These are phyloP conservation scores for Tolypocladium amazonense DNA, from an alignment of 2,329 filamentous ascomycete species.

Conservation along the genomic window DNA sequence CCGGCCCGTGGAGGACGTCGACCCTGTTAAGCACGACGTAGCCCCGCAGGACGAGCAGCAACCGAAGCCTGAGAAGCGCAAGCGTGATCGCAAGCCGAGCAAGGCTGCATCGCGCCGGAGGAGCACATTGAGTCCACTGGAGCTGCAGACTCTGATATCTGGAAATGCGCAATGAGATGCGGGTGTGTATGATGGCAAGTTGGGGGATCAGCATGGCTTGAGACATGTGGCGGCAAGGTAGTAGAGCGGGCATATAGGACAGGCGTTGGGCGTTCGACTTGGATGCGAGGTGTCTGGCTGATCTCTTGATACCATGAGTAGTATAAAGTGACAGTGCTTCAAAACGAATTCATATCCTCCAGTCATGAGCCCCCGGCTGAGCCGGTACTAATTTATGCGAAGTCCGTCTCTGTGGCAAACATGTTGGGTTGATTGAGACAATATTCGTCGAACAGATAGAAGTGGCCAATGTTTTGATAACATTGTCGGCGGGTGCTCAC, in stretches of 20 bases:
- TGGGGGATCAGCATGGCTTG: not conserved
- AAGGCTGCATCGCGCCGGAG: slow-evolving; percentile 52
- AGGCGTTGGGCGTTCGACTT: not conserved
- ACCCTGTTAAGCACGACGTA: slow-evolving; percentile 24
- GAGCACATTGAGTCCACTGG: slow-evolving; percentile 66
- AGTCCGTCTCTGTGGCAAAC: no score
- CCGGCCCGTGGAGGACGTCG: slow-evolving; percentile 13
- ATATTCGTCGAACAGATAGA: no score
- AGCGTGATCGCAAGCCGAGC: slow-evolving; percentile 40
- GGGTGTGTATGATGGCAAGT: not conserved
- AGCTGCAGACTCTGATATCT: slow-evolving; percentile 55
- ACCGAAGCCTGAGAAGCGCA: slow-evolving; percentile 28
- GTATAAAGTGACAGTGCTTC: not conserved
- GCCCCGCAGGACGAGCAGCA: slow-evolving; percentile 11
- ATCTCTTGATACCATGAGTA: not conserved
- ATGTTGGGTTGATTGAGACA: no score
- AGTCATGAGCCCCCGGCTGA: no score
- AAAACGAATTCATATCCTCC: not conserved
- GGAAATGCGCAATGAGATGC: slow-evolving; percentile 24
- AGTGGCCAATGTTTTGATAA: no score
- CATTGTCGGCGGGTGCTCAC: no score
- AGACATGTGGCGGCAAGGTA: not conserved
- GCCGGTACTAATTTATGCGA: no score
- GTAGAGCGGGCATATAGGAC: not conserved
- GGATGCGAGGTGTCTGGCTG: not conserved